Evolutionary conservation across 2,329 filamentous ascomycete species (phyloP), one percentile per base, ranked within the genome.

Genomic region (Aureobasidium sp.): DNA sequence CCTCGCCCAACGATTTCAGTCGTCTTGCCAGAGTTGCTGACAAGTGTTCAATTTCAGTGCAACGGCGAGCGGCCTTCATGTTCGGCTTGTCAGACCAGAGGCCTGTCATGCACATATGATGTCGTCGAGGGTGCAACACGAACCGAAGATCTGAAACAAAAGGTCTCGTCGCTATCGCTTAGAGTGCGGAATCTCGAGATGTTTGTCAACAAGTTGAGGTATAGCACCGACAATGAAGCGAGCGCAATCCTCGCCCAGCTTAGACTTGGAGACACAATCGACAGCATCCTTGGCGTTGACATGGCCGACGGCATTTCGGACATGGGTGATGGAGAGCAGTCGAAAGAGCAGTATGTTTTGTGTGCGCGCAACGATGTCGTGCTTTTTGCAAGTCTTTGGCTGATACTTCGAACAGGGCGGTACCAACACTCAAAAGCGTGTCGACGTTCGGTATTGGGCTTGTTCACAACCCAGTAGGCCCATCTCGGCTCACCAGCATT

Each of bases 41-140:
- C 44, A 29, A 20, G 52, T 49, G 51, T 31, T 12, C 29, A 29
- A 34, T 11, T 15, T 4, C 45, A 62, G 61, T 62, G 61, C 44
- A 56, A 57, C 22, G 61, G 61, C 5, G 42, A 41, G 17, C 29
- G 61, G 9, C 61, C 61, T n/a, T 56, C 44, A 42, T 62, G 61
- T 53, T 49, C 51, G 25, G 52, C 61, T 12, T 62, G 61, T 14
- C 29, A 51, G 25, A 56, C 37, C 9, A 27, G 61, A 48, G 61
- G 52, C 2, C 27, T 57, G 25, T n/a, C 22, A 25, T 62, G 61
- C 51, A 9, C 9, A 11, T 62, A 62, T 37, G 61, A 58, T 57
- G 61, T 62, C 27, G 44, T 44, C 20, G 61, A 62, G 9, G 60
- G 60, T 11, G 52, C 42, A n/a, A 56, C 52, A 29, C 52, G 61